Evolutionary conservation across 371 early-diverging fungal species (phyloP).

Genomic region (Mortierella sp.): DNA sequence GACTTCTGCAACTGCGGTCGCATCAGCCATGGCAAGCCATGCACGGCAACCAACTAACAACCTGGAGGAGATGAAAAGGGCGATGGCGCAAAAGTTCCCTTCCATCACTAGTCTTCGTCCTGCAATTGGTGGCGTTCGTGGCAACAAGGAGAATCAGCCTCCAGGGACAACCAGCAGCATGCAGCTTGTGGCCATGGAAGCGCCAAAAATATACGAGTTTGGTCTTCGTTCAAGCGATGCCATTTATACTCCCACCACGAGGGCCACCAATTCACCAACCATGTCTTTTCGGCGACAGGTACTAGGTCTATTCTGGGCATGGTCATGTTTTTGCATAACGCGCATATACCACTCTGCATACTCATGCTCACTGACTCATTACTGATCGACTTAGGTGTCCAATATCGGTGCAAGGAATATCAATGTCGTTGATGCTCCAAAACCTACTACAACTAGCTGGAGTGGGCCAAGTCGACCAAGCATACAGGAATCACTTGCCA

Average conservation of each 20-base stretch:
- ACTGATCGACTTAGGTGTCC: constrained; percentile 8
- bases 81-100: constrained; percentile 38
- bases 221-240: constrained; percentile 28
- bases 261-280: background rate
- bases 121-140: background rate
- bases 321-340: too few relatives aligned
- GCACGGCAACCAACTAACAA: constrained; percentile 40
- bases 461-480: constrained; percentile 37
- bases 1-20: too few relatives aligned
- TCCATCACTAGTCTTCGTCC: constrained; percentile 27
- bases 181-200: constrained; percentile 34
- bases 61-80: constrained; percentile 44
- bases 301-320: background rate
- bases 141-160: constrained; percentile 29
- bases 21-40: constrained; percentile 27
- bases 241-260: constrained; percentile 12
- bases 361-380: too few relatives aligned
- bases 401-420: constrained; percentile 17
- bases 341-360: too few relatives aligned
- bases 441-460: constrained; percentile 22
- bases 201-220: constrained; percentile 31
- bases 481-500: constrained; percentile 18
- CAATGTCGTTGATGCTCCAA: constrained; percentile 1
- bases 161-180: constrained; percentile 8
- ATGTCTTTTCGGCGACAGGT: constrained; percentile 15